Conservation (phyloP, 805 yeast genomes). For the Suhomyces pyralidae region DNA sequence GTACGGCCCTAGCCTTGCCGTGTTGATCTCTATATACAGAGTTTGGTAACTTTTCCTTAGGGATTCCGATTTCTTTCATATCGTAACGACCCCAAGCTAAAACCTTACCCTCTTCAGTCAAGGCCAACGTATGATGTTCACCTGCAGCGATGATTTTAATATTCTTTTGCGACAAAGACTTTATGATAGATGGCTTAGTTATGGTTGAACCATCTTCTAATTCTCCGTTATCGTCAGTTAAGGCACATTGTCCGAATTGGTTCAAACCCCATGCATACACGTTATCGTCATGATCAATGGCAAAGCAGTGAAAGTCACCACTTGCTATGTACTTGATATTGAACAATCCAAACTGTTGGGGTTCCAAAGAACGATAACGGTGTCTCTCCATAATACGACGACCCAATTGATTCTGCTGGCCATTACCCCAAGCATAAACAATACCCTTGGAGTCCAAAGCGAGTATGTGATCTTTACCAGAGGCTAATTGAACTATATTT, state of each 20-base stretch:
- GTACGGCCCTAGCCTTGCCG: constrained; percentile 80
- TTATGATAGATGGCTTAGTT: constrained; percentile 70
- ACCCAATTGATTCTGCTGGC: constrained; percentile 90
- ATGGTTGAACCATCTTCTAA: constrained; percentile 85
- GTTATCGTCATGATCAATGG: constrained; percentile 67
- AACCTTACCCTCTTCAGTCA: constrained; percentile 68
- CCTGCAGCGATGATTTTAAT: constrained; percentile 78
- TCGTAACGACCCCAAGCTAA: constrained; percentile 89
- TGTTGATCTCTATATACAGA: constrained; percentile 73
- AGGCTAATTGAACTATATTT: constrained; percentile 76
- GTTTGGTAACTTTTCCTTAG: constrained; percentile 61
- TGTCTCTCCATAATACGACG: constrained; percentile 79
- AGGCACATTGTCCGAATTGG: constrained; percentile 95
- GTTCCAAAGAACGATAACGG: constrained; percentile 68
- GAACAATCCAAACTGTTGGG: constrained; percentile 79
- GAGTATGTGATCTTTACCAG: constrained; percentile 89
- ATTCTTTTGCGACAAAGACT: constrained; percentile 55
- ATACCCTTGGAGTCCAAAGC: constrained; percentile 81
- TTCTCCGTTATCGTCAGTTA: constrained; percentile 54
- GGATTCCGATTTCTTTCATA: constrained; percentile 88
- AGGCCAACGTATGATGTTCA: constrained; percentile 86
- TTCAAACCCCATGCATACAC: constrained; percentile 94
- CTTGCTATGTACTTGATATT: constrained; percentile 78
- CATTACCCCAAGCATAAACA: constrained; percentile 97
- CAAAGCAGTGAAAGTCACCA: constrained; percentile 96